These are phyloP conservation scores for Ocimum tenuiflorum DNA, from an alignment of 257 asterid genomes.

Conservation along the genomic window DNA sequence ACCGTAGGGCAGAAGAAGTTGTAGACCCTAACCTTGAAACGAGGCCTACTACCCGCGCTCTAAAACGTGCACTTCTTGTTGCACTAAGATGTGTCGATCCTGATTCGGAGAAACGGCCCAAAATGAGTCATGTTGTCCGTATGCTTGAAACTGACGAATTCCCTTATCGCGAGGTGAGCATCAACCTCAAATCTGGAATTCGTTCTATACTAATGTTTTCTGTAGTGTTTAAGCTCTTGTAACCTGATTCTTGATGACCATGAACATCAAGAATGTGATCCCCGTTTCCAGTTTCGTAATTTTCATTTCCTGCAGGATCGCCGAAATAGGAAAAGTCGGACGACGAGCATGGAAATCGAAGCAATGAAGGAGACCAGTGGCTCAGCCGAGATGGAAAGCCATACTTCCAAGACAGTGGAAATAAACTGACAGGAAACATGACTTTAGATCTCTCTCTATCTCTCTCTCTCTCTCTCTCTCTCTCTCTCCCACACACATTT, in stretches of 20 bases:
- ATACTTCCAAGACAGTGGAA: conserved; percentile 42
- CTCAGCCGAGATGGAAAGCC: conserved; percentile 44
- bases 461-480: conserved; percentile 21
- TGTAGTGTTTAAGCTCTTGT: not conserved
- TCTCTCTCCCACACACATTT: conserved; percentile 24
- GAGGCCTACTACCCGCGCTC: conserved; percentile 62
- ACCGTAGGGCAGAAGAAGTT: conserved; percentile 86
- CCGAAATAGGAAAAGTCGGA: conserved; percentile 53
- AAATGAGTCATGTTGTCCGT: conserved; percentile 80
- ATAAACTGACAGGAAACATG: conserved; percentile 31
- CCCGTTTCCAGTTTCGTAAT: no score
- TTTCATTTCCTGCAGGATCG: conserved; percentile 49
- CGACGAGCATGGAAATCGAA: conserved; percentile 69
- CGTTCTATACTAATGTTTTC: not conserved
- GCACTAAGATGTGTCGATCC: conserved; percentile 95
- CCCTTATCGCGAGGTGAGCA: conserved; percentile 67
- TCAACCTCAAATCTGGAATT: conserved; percentile 1
- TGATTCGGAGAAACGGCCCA: conserved; percentile 85
- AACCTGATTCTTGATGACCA: no score
- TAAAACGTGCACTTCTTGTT: conserved; percentile 79
- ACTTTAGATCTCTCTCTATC: conserved; percentile 27
- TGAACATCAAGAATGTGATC: no score
- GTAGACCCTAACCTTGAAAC: conserved; percentile 73
- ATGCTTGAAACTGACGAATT: conserved; percentile 89
- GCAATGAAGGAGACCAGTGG: conserved; percentile 48